Evolutionary conservation across 495 filamentous ascomycete genomes (phyloP).

Genomic region (Aspergillus olivimuriae): DNA sequence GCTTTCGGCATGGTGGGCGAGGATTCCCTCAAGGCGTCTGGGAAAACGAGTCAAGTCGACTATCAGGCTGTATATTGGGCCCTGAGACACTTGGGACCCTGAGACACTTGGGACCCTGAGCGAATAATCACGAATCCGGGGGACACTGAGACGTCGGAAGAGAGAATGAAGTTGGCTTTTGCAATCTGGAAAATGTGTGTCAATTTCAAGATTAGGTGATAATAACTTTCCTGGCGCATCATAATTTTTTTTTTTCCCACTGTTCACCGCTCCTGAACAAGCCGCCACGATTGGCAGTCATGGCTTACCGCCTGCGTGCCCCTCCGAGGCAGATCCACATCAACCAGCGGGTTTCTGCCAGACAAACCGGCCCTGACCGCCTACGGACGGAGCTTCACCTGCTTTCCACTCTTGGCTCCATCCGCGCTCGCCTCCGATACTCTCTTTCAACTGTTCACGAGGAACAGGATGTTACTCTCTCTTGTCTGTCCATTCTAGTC

Average conservation of each 20-base stretch:
- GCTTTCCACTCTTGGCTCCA: slow-evolving; percentile 1
- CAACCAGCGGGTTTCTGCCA: neutral
- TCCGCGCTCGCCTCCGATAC: neutral
- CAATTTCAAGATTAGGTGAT: slow-evolving; percentile 37
- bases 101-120: too few species aligned
- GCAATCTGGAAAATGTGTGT: slow-evolving; percentile 27
- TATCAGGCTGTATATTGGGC: too few species aligned
- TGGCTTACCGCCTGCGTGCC: slow-evolving; percentile 20
- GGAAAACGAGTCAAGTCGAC: neutral
- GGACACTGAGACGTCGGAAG: too few species aligned
- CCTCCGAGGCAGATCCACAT: neutral
- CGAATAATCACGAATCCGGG: too few species aligned
- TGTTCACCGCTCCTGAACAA: neutral
- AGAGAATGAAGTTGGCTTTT: too few species aligned
- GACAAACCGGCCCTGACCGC: neutral
- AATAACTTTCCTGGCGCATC: too few species aligned
- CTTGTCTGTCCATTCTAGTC: too few species aligned
- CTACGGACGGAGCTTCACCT: neutral
- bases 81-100: too few species aligned
- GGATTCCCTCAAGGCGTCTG: neutral
- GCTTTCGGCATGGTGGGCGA: slow-evolving; percentile 41
- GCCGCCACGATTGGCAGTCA: neutral
- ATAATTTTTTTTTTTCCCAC: slow-evolving; percentile 13
- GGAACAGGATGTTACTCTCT: too few species aligned
- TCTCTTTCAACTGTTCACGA: too few species aligned